Evolutionary conservation across 768 basidiomycete species (phyloP).

Genomic region (Macrolepiota albuminosa): DNA sequence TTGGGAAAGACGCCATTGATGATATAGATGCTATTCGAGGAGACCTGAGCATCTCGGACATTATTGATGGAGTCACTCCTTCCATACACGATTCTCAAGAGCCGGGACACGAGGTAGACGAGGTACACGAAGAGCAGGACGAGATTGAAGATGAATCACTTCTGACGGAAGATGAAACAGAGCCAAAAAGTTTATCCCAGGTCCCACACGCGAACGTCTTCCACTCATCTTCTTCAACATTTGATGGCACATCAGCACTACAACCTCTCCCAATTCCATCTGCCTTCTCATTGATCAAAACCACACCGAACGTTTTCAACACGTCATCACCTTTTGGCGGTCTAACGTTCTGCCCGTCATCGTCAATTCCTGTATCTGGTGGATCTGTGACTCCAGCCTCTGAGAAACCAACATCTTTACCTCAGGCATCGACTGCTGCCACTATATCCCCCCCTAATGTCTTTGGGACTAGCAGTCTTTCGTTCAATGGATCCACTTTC

Average conservation of each 20-base stretch:
- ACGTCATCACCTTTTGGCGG: constrained; percentile 31
- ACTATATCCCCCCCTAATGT: neutral
- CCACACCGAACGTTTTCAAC: constrained; percentile 35
- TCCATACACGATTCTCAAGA: constrained; percentile 19
- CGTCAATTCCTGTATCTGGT: constrained; percentile 14
- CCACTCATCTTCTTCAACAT: constrained; percentile 4
- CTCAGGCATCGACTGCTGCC: neutral
- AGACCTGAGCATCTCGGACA: constrained; percentile 49
- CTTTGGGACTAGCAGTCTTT: constrained; percentile 1
- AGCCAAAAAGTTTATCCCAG: constrained; percentile 2
- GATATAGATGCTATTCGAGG: constrained; percentile 66
- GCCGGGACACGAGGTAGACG: constrained; percentile 17
- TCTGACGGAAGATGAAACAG: constrained; percentile 18
- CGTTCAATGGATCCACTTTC: neutral
- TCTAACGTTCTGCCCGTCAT: constrained; percentile 15
- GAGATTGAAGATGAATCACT: constrained; percentile 14
- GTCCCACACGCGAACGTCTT: neutral
- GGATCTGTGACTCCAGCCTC: constrained; percentile 15
- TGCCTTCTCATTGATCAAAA: constrained; percentile 35
- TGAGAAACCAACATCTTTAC: constrained; percentile 14
- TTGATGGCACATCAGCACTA: constrained; percentile 8
- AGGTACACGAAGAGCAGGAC: constrained; percentile 18
- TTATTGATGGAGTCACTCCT: constrained; percentile 60
- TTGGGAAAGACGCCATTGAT: constrained; percentile 76
- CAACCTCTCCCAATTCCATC: constrained; percentile 19